Evolutionary conservation across 1,284 basidiomycete species (phyloP), one percentile per base, ranked within the genome.

Genomic region (Cryptococcus sp.): DNA sequence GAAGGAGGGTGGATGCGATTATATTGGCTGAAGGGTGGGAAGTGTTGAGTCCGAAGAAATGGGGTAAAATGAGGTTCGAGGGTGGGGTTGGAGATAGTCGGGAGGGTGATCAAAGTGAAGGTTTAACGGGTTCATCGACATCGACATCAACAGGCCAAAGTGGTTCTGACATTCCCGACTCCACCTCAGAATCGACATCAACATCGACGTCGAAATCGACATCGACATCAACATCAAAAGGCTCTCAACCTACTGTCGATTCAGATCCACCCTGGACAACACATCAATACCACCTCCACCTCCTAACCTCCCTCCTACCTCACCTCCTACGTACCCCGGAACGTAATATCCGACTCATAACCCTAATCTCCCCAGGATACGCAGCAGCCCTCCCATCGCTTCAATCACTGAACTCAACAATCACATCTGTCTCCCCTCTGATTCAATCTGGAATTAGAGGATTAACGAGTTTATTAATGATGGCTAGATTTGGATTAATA

Each of bases 351-450:
- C 83, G 89, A 18, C 81, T 92, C 56, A 77, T 92, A 63, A 83
- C 83, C 53, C 79, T 91, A 40, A 80, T 91, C 64, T 90, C 91
- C 55, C 87, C 88, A 1, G 87, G 87, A 57, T 91, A 90, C 64
- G 84, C 87, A 2, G 87, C 89, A 1, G 81, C 83, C 0, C 78
- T 84, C 1, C 80, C 80, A 1, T 75, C 76, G 0, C 79, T 81
- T 56, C 67, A 77, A 18, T 54, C 56, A 18, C 52, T 54, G 24
- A 39, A 54, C 21, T 21, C 53, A 4, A 50, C 49, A 28, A 44
- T 52, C 11, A 48, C 51, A 41, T 36, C 57, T 4, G 48, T 62
- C 23, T 18, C 16, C 7, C 41, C 41, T 7, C 5, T 62, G 23
- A 54, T 66, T 14, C 34, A 57, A 18, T 52, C 63, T 1, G 73